Conservation (phyloP, 1,284 basidiomycete species). For the Inonotus hispidus region DNA sequence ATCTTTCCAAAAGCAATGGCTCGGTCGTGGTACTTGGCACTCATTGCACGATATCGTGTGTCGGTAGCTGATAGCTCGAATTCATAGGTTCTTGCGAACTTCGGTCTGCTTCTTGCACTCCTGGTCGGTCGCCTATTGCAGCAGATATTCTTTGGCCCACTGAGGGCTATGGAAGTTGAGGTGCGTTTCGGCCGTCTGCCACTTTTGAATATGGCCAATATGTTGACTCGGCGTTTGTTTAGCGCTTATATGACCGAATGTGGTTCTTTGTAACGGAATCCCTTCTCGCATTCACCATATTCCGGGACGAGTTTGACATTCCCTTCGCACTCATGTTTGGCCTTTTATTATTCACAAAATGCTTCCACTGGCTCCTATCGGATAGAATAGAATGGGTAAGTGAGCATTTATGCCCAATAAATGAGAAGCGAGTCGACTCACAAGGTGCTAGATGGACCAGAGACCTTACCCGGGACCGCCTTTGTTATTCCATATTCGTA, state of each 20-base stretch:
- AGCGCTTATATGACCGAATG: slow-evolving; percentile 91
- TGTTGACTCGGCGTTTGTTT: slow-evolving; percentile 8
- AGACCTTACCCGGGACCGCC: slow-evolving; percentile 82
- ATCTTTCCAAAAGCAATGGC: slow-evolving; percentile 87
- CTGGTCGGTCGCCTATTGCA: slow-evolving; percentile 76
- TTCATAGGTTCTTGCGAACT: slow-evolving; percentile 88
- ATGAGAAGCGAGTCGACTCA: slow-evolving; percentile 1
- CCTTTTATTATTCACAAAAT: slow-evolving; percentile 89
- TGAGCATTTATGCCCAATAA: slow-evolving; percentile 18
- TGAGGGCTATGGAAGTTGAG: slow-evolving; percentile 90
- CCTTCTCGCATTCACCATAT: slow-evolving; percentile 93
- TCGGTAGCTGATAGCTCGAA: background rate
- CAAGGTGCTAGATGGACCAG: slow-evolving; percentile 86
- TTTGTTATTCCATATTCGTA: slow-evolving; percentile 78
- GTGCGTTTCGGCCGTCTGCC: slow-evolving; percentile 39
- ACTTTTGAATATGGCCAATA: background rate
- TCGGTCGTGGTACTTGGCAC: slow-evolving; percentile 70
- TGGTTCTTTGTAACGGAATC: slow-evolving; percentile 99
- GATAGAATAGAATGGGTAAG: slow-evolving; percentile 94
- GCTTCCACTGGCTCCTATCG: slow-evolving; percentile 94
- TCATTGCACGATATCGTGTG: background rate
- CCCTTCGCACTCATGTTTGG: slow-evolving; percentile 91
- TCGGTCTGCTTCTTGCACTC: slow-evolving; percentile 75
- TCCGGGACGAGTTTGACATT: slow-evolving; percentile 91
- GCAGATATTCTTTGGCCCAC: slow-evolving; percentile 85